Conservation (phyloP, 2,329 filamentous ascomycete species). For the Botrytis hyacinthi region DNA sequence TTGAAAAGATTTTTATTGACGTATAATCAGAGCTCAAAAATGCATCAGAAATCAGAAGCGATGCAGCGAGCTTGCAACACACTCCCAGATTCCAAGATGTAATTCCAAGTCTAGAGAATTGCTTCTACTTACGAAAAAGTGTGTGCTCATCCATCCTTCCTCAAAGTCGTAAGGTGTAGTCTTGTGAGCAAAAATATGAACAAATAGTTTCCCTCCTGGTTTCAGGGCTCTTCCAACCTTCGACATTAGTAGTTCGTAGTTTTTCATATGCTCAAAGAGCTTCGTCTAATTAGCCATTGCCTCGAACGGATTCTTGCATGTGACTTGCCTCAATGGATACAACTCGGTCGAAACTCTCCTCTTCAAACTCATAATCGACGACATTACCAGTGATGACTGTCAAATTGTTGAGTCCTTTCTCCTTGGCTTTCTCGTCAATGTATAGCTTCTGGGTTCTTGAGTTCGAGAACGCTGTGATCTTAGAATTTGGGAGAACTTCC, state of each 20-base stretch:
- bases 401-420: slow-evolving; percentile 58
- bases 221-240: slow-evolving; percentile 61
- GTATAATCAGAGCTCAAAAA: neutral
- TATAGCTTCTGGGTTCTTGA: slow-evolving; percentile 66
- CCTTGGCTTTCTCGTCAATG: slow-evolving; percentile 58
- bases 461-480: slow-evolving; percentile 68
- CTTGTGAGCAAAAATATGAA: slow-evolving; percentile 66
- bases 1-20: neutral
- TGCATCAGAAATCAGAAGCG: neutral
- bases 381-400: slow-evolving; percentile 65
- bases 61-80: neutral
- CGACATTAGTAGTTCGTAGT: slow-evolving; percentile 64
- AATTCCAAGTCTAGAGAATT: neutral
- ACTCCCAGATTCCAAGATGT: neutral
- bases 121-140: slow-evolving; percentile 54
- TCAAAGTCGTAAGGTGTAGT: slow-evolving; percentile 69
- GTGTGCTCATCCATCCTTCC: slow-evolving; percentile 69
- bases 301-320: slow-evolving; percentile 8
- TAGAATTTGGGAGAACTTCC: slow-evolving; percentile 58
- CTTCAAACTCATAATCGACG: slow-evolving; percentile 62
- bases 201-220: slow-evolving; percentile 64
- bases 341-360: slow-evolving; percentile 59
- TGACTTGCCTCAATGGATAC: slow-evolving; percentile 57
- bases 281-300: slow-evolving; percentile 37
- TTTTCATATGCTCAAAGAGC: slow-evolving; percentile 77